Evolutionary conservation across 2,329 filamentous ascomycete genomes (phyloP), one percentile per base, ranked within the genome.

Genomic region (Curvularia sp.): DNA sequence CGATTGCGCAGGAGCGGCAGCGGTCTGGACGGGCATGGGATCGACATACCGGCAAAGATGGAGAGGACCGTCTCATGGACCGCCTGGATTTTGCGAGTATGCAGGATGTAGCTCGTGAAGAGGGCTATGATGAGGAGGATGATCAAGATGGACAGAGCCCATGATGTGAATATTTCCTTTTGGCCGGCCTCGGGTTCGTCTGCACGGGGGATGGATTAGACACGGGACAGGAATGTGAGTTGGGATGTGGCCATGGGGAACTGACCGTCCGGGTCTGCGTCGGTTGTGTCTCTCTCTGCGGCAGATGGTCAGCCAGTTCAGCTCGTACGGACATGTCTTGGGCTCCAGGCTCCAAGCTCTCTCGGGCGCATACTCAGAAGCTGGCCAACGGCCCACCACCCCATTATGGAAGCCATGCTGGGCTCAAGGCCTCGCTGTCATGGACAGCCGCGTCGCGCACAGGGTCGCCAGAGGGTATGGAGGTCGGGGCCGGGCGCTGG

Each of bases 1-100:
- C 52, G 18, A 41, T 49, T 47, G 54, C 58, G 50, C 53, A 55
- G 39, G 50, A 44, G 49, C 38, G 20, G 41, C 24, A 42, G 15
- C 22, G 20, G 44, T 30, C 31, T 18, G 22, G 39, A 26, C 15
- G 24, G 56, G 33, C 30, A 22, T 30, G 52, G 49, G 55, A 28
- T 51, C 44, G 50, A 71, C 71, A 57, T 79, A 93, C 93, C 93
- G 57, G 93, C 93, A 81, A 99, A 98, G 76, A 99, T 99, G 61
- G 94, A 98, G 62, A 99, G 88, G 70, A 98, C 95, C 1, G 95
- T 99, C 82, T 99, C 95, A 78, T 99, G 95, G 54, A 99, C 90
- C 28, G 95, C 95, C 73, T 97, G 95, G 56, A 99, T 93, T 81
- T 96, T 97, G 80, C 92, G 93, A 81, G 95, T 92, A 79, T 98